phyloP scores from a whole-genome alignment of 495 filamentous ascomycete species.

The Astrothelium subdiscretum region DNA sequence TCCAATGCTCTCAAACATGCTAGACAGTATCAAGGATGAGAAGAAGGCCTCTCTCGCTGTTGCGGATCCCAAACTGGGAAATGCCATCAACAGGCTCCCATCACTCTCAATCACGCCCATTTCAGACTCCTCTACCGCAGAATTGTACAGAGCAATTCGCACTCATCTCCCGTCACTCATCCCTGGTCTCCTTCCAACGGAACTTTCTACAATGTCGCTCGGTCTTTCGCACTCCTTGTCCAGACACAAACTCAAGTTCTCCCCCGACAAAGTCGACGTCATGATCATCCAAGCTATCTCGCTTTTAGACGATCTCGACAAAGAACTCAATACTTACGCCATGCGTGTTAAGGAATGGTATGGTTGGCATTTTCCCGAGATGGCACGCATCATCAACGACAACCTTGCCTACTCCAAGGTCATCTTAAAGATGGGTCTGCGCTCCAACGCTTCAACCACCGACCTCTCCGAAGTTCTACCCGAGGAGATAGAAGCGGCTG shows the following conservation, averaged over 20 bases:
- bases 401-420: slow-evolving; percentile 88
- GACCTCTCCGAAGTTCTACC: slow-evolving; percentile 90
- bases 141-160: slow-evolving; percentile 88
- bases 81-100: slow-evolving; percentile 85
- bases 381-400: slow-evolving; percentile 94
- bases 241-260: slow-evolving; percentile 98
- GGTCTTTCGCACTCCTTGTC: slow-evolving; percentile 95
- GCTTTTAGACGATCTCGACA: slow-evolving; percentile 90
- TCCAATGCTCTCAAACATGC: slow-evolving; percentile 68
- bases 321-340: slow-evolving; percentile 95
- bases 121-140: slow-evolving; percentile 73
- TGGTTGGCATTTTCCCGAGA: slow-evolving; percentile 98
- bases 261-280: slow-evolving; percentile 95
- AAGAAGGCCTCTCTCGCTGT: slow-evolving; percentile 94
- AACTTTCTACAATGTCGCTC: slow-evolving; percentile 83
- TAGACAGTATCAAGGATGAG: slow-evolving; percentile 90
- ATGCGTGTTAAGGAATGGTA: slow-evolving; percentile 99
- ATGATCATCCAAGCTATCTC: slow-evolving; percentile 98
- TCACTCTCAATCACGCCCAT: slow-evolving; percentile 72
- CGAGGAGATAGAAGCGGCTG: slow-evolving; percentile 84
- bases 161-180: slow-evolving; percentile 83
- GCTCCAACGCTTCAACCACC: slow-evolving; percentile 55
- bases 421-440: slow-evolving; percentile 79
- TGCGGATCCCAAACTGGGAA: slow-evolving; percentile 86
- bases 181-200: slow-evolving; percentile 72